Evolutionary conservation across 176 grass and related monocot genomes (phyloP).

Genomic region (Elymus sibiricus): DNA sequence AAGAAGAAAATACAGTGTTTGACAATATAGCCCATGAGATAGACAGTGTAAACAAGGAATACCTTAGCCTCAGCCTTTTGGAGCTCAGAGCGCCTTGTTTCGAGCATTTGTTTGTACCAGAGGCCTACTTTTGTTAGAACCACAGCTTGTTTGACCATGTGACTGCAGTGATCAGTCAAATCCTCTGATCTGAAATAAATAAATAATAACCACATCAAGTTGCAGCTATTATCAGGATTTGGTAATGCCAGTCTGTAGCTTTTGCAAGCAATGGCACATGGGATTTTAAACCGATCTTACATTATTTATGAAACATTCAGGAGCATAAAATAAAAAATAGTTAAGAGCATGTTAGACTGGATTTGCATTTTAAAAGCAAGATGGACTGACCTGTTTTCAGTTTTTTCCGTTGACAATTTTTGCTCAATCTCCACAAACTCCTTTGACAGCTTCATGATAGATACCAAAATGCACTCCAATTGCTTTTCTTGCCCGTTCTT

Average conservation of each 20-base stretch:
- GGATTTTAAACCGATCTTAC: background rate
- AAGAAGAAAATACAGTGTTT: background rate
- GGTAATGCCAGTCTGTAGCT: background rate
- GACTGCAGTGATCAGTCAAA: constrained; percentile 59
- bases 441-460: constrained; percentile 74
- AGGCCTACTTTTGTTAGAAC: constrained; percentile 72
- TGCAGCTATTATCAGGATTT: background rate
- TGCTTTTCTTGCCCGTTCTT: constrained; percentile 74
- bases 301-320: background rate
- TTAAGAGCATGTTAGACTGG: background rate
- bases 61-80: constrained; percentile 89
- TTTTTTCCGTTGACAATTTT: constrained; percentile 43
- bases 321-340: background rate
- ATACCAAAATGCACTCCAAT: constrained; percentile 54
- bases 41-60: constrained; percentile 16
- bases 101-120: constrained; percentile 80
- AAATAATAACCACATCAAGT: background rate
- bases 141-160: constrained; percentile 58
- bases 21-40: background rate
- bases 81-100: constrained; percentile 67
- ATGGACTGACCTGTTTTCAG: constrained; percentile 49
- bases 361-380: background rate
- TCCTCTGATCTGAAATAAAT: constrained; percentile 62
- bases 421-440: constrained; percentile 60
- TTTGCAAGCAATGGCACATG: background rate